Base-by-base conservation (phyloP, 495 filamentous ascomycete genomes). In the Talaromyces stipitatus region DNA sequence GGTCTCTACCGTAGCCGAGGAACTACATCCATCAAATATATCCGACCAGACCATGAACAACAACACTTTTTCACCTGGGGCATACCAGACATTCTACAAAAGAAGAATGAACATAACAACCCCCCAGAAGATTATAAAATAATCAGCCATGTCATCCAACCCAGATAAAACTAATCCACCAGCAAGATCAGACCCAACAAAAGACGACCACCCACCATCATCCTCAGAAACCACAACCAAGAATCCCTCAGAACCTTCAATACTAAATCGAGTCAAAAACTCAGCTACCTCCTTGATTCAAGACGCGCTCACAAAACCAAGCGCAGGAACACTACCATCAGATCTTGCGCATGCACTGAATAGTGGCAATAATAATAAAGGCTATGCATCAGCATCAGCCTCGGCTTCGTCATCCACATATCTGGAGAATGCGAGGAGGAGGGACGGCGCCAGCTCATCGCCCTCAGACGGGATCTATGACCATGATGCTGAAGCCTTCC, bases 221-320 rank as follows among this genome's bases (percentile, higher is more conserved):
- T 46, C 52, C 16, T n/a, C 62, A 14, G n/a, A 59, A 32, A 18
- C 27, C 5, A 29, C 48, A 32, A 16, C 26, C 11, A 32, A 18
- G 9, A 41, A 41, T 11, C n/a, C 2, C 9, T 7, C 16, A 41
- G n/a, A 41, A 41, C 16, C 36, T 3, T 41, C 36, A 6, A 4
- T 75, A 9, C 63, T 69, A 58, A 50, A 47, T 52, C 69, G 72
- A 50, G 67, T 77, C 59, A 72, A 77, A 53, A 61, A 52, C 54
- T 77, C 74, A 18, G 74, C 74, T 0, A 54, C 69, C 4, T 59
- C 60, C 0, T 66, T 76, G 32, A 71, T 72, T 10, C 64, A 63
- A 55, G 68, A 69, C 58, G 66, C 66, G 4, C 62, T 74, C 56
- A 62, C 65, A 28, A 50, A 59, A 9, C 54, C 64, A 1, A 23